Conservation (phyloP, 805 yeast genomes). For the Wickerhamomyces silvicola region DNA sequence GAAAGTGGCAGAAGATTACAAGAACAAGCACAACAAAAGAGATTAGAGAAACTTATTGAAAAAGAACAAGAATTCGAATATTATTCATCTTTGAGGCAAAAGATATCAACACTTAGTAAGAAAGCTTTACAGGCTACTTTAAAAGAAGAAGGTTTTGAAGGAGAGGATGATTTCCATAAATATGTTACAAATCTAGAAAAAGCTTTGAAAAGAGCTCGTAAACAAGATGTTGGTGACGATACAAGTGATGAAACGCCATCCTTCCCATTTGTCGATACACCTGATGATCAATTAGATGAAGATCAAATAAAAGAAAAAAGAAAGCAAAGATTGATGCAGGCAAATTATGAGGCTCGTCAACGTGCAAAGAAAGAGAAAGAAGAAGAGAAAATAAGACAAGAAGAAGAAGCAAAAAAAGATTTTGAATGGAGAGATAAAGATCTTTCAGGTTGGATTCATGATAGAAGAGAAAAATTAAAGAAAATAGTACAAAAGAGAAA, state of each 20-base stretch:
- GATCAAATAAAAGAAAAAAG: conserved; percentile 84
- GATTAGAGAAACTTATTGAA: conserved; percentile 73
- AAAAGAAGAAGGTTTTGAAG: conserved; percentile 72
- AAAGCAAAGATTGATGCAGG: conserved; percentile 73
- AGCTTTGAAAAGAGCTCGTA: conserved; percentile 60
- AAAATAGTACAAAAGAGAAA: conserved; percentile 53
- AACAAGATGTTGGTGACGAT: conserved; percentile 57
- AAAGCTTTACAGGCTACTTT: conserved; percentile 49
- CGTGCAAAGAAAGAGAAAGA: conserved; percentile 76
- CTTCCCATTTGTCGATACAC: conserved; percentile 71
- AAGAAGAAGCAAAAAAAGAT: conserved; percentile 60
- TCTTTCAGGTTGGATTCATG: conserved; percentile 71
- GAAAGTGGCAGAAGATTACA: conserved; percentile 87
- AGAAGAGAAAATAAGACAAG: conserved; percentile 51
- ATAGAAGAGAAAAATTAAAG: conserved; percentile 56
- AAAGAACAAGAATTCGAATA: conserved; percentile 77
- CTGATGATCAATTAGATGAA: conserved; percentile 76
- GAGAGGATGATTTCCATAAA: conserved; percentile 62
- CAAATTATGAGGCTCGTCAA: conserved; percentile 83
- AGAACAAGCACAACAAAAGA: conserved; percentile 82
- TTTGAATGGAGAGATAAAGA: conserved; percentile 71
- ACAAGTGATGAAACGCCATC: conserved; percentile 40
- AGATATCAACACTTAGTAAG: conserved; percentile 43
- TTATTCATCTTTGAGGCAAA: conserved; percentile 51
- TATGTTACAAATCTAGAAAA: conserved; percentile 59